Base-by-base conservation (phyloP, 129 eudicot genomes). In the carrot (Daucus carota) region DNA sequence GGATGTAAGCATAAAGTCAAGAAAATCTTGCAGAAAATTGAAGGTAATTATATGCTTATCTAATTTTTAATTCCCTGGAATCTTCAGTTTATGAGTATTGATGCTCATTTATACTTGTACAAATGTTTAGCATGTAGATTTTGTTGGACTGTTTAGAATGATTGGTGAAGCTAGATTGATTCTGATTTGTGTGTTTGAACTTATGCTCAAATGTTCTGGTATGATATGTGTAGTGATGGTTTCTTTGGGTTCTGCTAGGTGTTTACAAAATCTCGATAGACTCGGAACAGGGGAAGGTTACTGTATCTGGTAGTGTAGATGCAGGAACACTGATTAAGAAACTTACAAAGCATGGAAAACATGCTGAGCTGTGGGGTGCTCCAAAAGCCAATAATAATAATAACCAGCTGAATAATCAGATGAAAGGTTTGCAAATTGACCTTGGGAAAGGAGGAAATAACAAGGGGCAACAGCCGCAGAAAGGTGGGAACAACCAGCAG, bases 21-120 rank as follows among this genome's bases (percentile, higher is more conserved):
- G 92, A 93, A 91, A 86, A 89, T 91, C 88, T 83, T 93, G 90
- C 97, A 93, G 86, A 93, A 93, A 84, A 91, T 90, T 77, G 98
- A 93, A 1, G 98, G 98, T 93, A 90, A 50, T 24, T 44, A 34
- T 45, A 75, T 71, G 31, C 73, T 8, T 32, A 15, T 17, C 15
- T 57, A n/a, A 3, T 57, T 54, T 28, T 10, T 5, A 24, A n/a
- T 1, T 22, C 43, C 63, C 63, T n/a, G 0, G 29, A n/a, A 6
- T 22, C 14, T 8, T 54, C 13, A 22, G 29, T 22, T 52, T 52
- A 1, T 20, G 1, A 0, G 0, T 4, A 20, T 50, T 5, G 24
- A 18, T 47, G 17, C 57, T 47, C 57, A 47, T 16, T 47, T 47
- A 47, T 18, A 18, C 60, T 20, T 10, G 20, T 50, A 36, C 5